Conservation (phyloP, 208 protist species). For the Tritrichomonas musculus region DNA sequence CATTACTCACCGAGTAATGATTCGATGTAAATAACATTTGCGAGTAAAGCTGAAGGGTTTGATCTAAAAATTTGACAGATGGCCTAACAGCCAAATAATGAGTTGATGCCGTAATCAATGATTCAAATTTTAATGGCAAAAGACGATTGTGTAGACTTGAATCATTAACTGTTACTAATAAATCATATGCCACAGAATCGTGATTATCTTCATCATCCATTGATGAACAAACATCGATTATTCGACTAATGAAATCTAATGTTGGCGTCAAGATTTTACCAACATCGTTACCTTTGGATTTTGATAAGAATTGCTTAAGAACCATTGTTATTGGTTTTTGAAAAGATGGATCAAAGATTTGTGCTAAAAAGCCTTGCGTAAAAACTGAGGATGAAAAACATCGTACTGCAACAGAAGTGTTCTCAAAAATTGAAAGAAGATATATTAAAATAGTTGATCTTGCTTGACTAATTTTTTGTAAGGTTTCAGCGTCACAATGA, state of each 20-base stretch:
- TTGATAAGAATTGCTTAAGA: neutral
- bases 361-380: neutral
- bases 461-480: neutral
- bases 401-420: neutral
- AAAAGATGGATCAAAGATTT: neutral
- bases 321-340: neutral
- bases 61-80: neutral
- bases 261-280: neutral
- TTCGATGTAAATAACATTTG: neutral
- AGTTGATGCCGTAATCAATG: too few relatives aligned
- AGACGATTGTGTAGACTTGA: neutral
- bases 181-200: neutral
- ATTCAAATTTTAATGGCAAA: too few relatives aligned
- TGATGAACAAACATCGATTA: neutral
- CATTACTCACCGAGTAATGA: neutral
- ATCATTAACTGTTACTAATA: neutral
- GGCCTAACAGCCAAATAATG: neutral
- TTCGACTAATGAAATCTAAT: neutral
- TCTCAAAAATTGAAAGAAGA: neutral
- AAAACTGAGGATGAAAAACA: slow-evolving; percentile 22
- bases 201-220: neutral
- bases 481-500: neutral
- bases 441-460: neutral
- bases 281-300: neutral
- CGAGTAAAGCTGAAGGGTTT: neutral